A percentile compares a stretch with the other conserved stretches of the same genome.
phyloP scores from a whole-genome alignment of 441 rosid species.

The Metrosideros polymorpha region DNA sequence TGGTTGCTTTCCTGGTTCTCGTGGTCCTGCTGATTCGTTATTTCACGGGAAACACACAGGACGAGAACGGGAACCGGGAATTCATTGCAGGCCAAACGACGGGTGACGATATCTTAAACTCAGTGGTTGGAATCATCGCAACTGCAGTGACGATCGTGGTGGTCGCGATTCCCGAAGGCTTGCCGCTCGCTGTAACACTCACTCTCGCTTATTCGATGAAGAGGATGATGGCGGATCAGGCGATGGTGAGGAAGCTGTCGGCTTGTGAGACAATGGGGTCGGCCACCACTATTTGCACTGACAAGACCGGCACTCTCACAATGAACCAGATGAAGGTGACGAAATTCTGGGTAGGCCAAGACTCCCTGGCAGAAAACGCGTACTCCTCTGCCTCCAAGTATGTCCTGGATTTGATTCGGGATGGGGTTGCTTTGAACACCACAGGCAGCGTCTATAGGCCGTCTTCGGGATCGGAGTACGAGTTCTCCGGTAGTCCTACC shows the following conservation, averaged over 20 bases:
- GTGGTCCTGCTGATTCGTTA: too few species aligned
- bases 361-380: background rate
- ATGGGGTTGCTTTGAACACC: background rate
- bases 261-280: background rate
- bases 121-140: background rate
- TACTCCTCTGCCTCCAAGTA: background rate
- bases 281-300: background rate
- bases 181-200: background rate
- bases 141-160: background rate
- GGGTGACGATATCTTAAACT: background rate
- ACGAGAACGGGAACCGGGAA: background rate
- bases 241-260: background rate
- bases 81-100: background rate
- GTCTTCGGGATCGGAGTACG: background rate
- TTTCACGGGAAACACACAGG: background rate
- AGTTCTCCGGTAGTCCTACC: background rate
- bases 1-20: too few species aligned
- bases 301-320: background rate
- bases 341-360: background rate
- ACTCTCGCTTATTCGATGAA: background rate
- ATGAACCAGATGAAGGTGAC: background rate
- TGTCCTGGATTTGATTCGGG: background rate
- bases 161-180: background rate
- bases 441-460: background rate
- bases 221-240: background rate